Percentiles rank a stretch among this genome's conserved stretches.
Conservation (phyloP, 2,329 filamentous ascomycete genomes). For the Trichothecium sympodiale region DNA sequence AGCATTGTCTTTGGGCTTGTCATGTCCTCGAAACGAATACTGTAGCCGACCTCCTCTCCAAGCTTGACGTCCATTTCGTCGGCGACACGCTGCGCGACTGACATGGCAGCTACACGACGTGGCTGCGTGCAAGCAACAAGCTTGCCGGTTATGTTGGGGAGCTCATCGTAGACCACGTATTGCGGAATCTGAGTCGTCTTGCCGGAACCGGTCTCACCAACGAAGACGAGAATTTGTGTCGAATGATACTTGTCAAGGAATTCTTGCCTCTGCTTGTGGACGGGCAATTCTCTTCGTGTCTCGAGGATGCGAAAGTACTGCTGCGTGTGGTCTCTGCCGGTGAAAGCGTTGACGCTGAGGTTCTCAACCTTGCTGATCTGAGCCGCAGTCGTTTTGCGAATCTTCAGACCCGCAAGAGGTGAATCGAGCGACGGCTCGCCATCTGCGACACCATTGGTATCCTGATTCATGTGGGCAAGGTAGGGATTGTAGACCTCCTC, state of each 20-base stretch:
- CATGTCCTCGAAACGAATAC: conserved; percentile 95
- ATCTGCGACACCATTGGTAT: conserved; percentile 27
- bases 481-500: conserved; percentile 61
- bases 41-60: conserved; percentile 94
- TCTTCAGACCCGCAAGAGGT: conserved; percentile 55
- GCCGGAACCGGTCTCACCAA: conserved; percentile 97
- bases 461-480: conserved; percentile 75
- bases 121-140: conserved; percentile 96
- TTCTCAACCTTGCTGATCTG: conserved; percentile 69
- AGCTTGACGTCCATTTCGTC: conserved; percentile 91
- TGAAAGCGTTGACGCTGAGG: conserved; percentile 78
- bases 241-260: conserved; percentile 89
- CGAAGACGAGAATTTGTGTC: conserved; percentile 93
- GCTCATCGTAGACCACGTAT: conserved; percentile 94
- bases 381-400: conserved; percentile 69
- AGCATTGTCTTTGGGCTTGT: conserved; percentile 81
- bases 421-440: conserved; percentile 25
- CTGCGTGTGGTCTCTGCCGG: conserved; percentile 60
- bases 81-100: conserved; percentile 93
- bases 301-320: conserved; percentile 88
- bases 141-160: conserved; percentile 76
- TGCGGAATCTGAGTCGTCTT: conserved; percentile 99
- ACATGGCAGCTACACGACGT: conserved; percentile 96
- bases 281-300: conserved; percentile 73
- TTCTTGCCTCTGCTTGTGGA: conserved; percentile 86